Conservation (phyloP, 108 stramenopile species). For the Conticribra weissflogii region DNA sequence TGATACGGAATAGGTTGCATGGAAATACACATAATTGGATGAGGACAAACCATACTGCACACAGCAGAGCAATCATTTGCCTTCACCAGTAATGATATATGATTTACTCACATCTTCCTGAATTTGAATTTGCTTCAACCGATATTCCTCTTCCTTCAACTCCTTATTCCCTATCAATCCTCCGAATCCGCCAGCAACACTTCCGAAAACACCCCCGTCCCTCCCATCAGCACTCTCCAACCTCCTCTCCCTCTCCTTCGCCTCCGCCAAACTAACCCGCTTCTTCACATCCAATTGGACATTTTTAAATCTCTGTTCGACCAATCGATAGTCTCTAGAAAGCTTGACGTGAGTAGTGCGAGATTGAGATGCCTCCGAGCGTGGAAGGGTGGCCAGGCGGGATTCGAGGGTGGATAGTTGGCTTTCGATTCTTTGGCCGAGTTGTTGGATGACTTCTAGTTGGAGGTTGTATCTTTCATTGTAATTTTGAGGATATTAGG, state of each 20-base stretch:
- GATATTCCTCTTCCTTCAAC: conserved; percentile 45
- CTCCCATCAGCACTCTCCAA: conserved; percentile 20
- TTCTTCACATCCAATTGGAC: conserved; percentile 24
- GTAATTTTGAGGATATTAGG: background rate
- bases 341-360: conserved; percentile 70
- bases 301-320: conserved; percentile 55
- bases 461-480: conserved; percentile 67
- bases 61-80: background rate
- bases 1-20: too few relatives aligned
- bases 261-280: conserved; percentile 13
- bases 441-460: conserved; percentile 72
- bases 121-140: conserved; percentile 76
- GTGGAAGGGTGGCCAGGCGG: conserved; percentile 28
- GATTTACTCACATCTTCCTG: conserved; percentile 71
- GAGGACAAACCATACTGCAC: background rate
- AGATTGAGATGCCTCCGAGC: conserved; percentile 40
- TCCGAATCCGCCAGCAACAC: conserved; percentile 1
- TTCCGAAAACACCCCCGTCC: conserved; percentile 8
- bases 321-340: conserved; percentile 73
- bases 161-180: conserved; percentile 6
- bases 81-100: background rate
- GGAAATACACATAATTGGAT: background rate
- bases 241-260: conserved; percentile 22
- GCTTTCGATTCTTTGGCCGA: conserved; percentile 57
- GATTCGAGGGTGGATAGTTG: conserved; percentile 49